phyloP scores from a whole-genome alignment of 192 early-diverging fungal species.

The Coemansia sp. region DNA sequence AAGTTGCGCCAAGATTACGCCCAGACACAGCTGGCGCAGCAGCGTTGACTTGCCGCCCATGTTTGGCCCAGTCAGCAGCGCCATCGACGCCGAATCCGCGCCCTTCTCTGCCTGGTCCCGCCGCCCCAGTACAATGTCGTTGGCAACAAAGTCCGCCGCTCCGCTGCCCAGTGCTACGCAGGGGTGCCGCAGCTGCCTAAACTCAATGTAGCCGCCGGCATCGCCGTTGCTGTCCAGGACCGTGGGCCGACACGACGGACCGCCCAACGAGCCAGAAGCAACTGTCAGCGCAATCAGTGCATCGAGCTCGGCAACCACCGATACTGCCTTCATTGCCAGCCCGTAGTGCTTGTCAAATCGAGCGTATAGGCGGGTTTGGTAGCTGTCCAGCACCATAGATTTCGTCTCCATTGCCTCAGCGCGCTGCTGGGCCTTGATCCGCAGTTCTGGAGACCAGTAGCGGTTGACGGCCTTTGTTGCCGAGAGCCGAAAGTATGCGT shows the following conservation, averaged over 20 bases:
- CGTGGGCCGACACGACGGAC: slow-evolving; percentile 78
- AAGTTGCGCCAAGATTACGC: slow-evolving; percentile 92
- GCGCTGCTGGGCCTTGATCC: slow-evolving; percentile 59
- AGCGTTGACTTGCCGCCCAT: slow-evolving; percentile 99
- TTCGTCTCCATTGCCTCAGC: slow-evolving; percentile 79
- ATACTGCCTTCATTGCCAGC: slow-evolving; percentile 63
- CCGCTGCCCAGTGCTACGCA: slow-evolving; percentile 56
- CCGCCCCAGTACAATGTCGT: slow-evolving; percentile 78
- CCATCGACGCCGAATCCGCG: slow-evolving; percentile 53
- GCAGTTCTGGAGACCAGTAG: slow-evolving; percentile 73
- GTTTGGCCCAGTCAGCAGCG: slow-evolving; percentile 97
- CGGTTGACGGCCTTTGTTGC: slow-evolving; percentile 75
- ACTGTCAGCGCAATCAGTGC: slow-evolving; percentile 71
- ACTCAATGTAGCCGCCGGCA: slow-evolving; percentile 64
- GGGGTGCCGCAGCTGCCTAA: slow-evolving; percentile 90
- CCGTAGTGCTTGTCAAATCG: slow-evolving; percentile 79
- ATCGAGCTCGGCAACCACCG: slow-evolving; percentile 79
- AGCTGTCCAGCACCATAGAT: slow-evolving; percentile 65
- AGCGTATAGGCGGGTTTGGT: slow-evolving; percentile 67
- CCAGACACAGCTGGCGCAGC: slow-evolving; percentile 89
- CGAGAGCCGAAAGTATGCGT: slow-evolving; percentile 68
- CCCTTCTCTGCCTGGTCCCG: slow-evolving; percentile 5
- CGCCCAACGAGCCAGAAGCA: slow-evolving; percentile 62
- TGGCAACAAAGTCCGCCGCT: slow-evolving; percentile 83
- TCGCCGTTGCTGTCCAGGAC: slow-evolving; percentile 56